Base-by-base conservation (phyloP, 352 stramenopile genomes). In the Phytophthora hibernalis region DNA sequence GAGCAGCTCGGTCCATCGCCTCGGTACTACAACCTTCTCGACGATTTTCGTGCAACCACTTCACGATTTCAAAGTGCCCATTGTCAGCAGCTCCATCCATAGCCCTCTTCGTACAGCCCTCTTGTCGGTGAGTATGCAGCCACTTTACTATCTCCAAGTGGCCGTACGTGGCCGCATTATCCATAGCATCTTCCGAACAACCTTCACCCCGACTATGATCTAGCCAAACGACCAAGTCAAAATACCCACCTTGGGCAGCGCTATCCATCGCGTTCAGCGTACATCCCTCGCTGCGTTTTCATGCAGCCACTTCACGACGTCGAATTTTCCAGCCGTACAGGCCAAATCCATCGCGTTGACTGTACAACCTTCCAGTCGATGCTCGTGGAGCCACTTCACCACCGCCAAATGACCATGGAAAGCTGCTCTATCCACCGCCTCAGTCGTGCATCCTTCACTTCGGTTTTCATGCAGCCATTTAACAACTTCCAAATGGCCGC, bases 251-350 rank as follows among this genome's bases (percentile, higher is more conserved):
- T 33, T 9, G 28, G 8, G 8, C 28, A 21, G 48, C 28, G 12
- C 26, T 22, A 43, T 54, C 18, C 48, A 54, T 54, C 20, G 48
- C 48, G 1, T 15, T 28, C 1, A 21, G n/a, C 6, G 48, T 54
- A 12, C 48, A 54, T 7, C 48, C 26, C 20, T 42, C 28, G 8
- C 20, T 26, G 8, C 48, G 26, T 11, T 54, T 26, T 30, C n/a
- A 21, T 54, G 48, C 18, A 43, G 28, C 48, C 48, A 54, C 24
- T 54, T 20, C 11, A 54, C 48, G 4, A 54, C 48, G 5, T 21
- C 28, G n/a, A 54, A 16, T 28, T 42, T 30, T 6, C 26, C 30
- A 18, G 48, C 48, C 6, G 3, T 10, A 7, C 28, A 31, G 28
- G 48, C 28, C 3, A 4, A 5, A 12, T 54, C 28, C 48, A 42